Evolutionary conservation across 768 basidiomycete species (phyloP).

Genomic region (Gymnopilus dilepis): DNA sequence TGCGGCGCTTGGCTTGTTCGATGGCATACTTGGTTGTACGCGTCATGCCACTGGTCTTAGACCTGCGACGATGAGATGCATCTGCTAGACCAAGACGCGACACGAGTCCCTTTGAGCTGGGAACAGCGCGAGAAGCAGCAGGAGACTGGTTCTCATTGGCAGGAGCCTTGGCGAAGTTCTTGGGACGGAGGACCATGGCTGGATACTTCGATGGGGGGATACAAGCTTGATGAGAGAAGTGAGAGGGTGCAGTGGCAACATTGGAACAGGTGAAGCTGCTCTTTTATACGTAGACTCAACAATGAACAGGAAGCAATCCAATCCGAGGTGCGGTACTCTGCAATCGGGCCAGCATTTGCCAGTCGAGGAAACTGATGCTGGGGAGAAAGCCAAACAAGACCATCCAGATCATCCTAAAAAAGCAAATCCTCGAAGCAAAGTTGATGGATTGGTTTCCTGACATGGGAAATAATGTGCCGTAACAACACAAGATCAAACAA

Average conservation of each 20-base stretch:
- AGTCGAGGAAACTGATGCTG: not conserved
- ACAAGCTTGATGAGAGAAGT: not conserved
- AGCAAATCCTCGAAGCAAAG: not conserved
- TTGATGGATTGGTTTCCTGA: not conserved
- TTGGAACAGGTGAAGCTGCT: not conserved
- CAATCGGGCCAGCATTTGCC: not conserved
- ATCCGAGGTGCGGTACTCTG: not conserved
- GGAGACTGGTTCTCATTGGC: constrained; percentile 3
- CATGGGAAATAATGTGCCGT: not conserved
- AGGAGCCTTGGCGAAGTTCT: constrained; percentile 15
- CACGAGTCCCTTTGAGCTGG: not conserved
- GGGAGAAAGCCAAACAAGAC: not conserved
- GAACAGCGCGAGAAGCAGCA: not conserved
- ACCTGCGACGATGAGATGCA: constrained; percentile 46
- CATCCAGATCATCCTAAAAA: not conserved
- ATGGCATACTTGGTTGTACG: constrained; percentile 38
- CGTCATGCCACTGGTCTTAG: constrained; percentile 33
- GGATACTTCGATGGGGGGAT: not conserved
- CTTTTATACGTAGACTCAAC: not conserved
- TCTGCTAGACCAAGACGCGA: constrained; percentile 6
- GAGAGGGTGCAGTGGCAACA: not conserved
- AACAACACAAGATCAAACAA: not conserved
- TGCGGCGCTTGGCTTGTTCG: constrained; percentile 45
- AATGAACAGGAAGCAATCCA: not conserved
- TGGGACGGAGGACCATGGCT: constrained; percentile 36